Base-by-base conservation (phyloP, 1,139 yeast species). In the Meyerozyma smithsonii region DNA sequence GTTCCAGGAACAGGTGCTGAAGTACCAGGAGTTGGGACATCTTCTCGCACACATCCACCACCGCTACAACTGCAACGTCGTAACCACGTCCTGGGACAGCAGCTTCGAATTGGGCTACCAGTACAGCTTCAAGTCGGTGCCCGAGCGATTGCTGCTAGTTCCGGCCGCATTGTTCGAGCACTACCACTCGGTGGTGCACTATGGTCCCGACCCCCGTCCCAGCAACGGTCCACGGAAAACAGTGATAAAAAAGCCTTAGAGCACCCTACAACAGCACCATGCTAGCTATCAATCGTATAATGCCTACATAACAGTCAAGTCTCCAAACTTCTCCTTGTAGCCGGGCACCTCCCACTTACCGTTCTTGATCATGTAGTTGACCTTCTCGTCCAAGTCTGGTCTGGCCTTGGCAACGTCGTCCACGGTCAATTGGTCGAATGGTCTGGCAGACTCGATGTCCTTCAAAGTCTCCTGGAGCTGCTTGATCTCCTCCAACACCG, bases 311-410 rank as follows among this genome's bases (percentile, higher is more conserved):
- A 87, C 88, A 60, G 92, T 86, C 72, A 89, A 80, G 68, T 86
- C 88, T 66, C 97, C 97, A 68, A 89, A 90, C 80, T 88, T 90
- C 70, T 90, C 97, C 72, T 85, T 84, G 82, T 92, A 92, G 57
- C 96, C 96, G 57, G 98, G 97, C 55, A 90, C 95, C 61, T 87
- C 89, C 95, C 96, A 90, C 74, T 87, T 86, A 69, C 96, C 96
- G 78, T 89, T 84, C 80, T 84, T 82, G 59, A 92, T 90, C 94
- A 92, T 84, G 72, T 88, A 88, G 60, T 76, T 79, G 55, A 90
- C 96, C 84, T 92, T 92, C 58, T 87, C 92, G 61, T 90, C 96
- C 66, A 92, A 85, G 68, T 92, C 97, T 56, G 98, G 97, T 73
- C 92, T 86, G 49, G 97, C 97, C 75, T 81, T 80, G 59, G 85